Conservation (phyloP, 75 land plant genomes). For the Cunninghamia lanceolata region DNA sequence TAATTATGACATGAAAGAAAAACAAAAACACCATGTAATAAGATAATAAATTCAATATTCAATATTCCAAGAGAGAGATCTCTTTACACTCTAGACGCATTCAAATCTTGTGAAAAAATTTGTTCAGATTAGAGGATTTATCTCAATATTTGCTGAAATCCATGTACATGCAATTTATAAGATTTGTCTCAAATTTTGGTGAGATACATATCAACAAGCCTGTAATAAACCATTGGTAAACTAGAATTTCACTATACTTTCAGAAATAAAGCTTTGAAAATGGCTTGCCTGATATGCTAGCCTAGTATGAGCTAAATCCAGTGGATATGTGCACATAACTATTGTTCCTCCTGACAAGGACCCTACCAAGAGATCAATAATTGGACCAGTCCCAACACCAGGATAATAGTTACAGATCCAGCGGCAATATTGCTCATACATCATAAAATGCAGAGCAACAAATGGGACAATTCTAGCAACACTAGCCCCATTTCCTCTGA, state of each 20-base stretch:
- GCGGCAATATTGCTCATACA: slow-evolving; percentile 76
- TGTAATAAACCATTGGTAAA: neutral
- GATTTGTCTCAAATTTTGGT: too few species aligned
- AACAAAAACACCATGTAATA: neutral
- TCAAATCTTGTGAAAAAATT: neutral
- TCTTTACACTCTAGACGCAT: neutral
- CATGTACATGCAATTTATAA: neutral
- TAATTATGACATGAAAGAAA: neutral
- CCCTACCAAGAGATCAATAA: slow-evolving; percentile 78
- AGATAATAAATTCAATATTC: neutral
- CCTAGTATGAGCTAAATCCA: slow-evolving; percentile 77
- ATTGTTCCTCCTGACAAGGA: slow-evolving; percentile 83
- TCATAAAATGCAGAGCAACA: slow-evolving; percentile 90
- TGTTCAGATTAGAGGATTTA: neutral
- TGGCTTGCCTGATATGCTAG: slow-evolving; percentile 71
- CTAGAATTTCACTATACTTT: neutral
- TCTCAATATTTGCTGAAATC: neutral
- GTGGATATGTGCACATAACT: slow-evolving; percentile 81
- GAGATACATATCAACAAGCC: neutral
- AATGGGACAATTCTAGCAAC: slow-evolving; percentile 85
- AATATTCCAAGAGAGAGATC: neutral
- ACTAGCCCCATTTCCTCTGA: slow-evolving; percentile 89
- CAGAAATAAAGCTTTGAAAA: neutral
- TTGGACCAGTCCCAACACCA: slow-evolving; percentile 48
- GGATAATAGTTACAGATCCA: slow-evolving; percentile 56